Base-by-base conservation (phyloP, 1,284 basidiomycete genomes). In the Meripilus lineatus region DNA sequence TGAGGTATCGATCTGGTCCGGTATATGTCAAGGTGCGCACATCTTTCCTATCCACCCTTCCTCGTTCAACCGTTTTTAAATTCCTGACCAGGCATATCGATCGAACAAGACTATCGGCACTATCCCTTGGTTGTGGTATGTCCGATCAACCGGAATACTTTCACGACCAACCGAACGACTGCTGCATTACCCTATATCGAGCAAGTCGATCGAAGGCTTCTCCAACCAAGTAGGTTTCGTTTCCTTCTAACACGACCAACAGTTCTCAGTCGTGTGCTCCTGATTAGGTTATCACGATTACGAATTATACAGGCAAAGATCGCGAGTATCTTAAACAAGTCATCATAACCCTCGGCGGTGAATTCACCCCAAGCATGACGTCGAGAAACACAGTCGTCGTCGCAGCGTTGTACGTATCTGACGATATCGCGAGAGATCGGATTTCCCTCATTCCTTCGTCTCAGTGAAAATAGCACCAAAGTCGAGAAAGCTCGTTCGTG, bases 251-350 rank as follows among this genome's bases (percentile, higher is more conserved):
- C 13, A 25, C 15, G 8, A 5, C 4, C 17, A 23, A 17, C 18
- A n/a, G 6, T 18, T 10, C 28, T 30, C 28, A 10, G n/a, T 30
- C 28, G 28, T 30, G n/a, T n/a, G n/a, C n/a, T 10, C 28, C 10
- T 28, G 38, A 41, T 5, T 49, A 90, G 81, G 69, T 77, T 48
- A 82, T 94, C 47, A 90, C 92, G 0, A 72, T 94, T 1, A 90
- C 91, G 0, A 93, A 93, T 60, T 94, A 93, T 59, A 88, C 87
- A 0, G 91, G 90, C 2, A 79, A 84, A 39, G 75, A 84, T 2
- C 74, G 92, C 4, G 87, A 93, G 42, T 93, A 94, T 58, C 70
- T 95, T 40, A 92, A 91, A 66, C 82, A 81, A 50, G 69, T 95
- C 17, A 89, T 95, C 47, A 67, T 67, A 5, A 66, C 78, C 5